These are phyloP conservation scores for Goniomonas avonlea DNA, from an alignment of 78 protist species.

Conservation along the genomic window DNA sequence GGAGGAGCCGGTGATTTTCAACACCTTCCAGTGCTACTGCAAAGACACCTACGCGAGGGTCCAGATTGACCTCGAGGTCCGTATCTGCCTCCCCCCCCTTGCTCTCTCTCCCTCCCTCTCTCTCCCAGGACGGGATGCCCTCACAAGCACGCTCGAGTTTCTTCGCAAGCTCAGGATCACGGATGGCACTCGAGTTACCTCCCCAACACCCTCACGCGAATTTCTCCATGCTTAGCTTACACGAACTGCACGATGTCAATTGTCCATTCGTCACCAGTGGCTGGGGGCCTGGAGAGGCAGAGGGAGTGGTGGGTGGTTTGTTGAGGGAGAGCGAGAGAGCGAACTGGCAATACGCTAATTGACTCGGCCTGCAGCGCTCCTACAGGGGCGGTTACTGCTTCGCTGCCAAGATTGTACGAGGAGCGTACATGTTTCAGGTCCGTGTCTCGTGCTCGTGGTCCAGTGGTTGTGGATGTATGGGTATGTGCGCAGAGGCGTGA, in stretches of 20 bases:
- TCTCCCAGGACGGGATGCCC: too few species aligned
- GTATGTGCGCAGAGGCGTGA: too few species aligned
- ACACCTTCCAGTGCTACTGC: slow-evolving; percentile 71
- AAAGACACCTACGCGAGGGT: background rate
- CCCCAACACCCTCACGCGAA: background rate
- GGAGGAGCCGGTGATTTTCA: slow-evolving; percentile 30
- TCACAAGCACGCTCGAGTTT: too few species aligned
- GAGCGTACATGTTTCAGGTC: slow-evolving; percentile 64
- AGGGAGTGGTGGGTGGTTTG: background rate
- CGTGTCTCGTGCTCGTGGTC: background rate
- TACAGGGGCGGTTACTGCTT: background rate
- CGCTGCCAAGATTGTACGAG: slow-evolving; percentile 64
- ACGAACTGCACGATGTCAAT: background rate
- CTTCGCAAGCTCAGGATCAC: slow-evolving; percentile 32
- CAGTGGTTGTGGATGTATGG: too few species aligned
- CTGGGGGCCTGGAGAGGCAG: background rate
- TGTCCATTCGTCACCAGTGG: background rate
- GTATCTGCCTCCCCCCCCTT: too few species aligned
- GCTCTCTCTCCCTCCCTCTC: too few species aligned
- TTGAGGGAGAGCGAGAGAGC: background rate
- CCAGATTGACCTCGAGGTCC: slow-evolving; percentile 37
- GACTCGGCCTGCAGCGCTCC: background rate
- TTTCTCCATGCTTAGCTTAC: background rate
- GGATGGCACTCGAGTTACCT: background rate
- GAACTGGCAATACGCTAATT: background rate